phyloP scores from a whole-genome alignment of 345 rosid species.

The Murraya koenigii region DNA sequence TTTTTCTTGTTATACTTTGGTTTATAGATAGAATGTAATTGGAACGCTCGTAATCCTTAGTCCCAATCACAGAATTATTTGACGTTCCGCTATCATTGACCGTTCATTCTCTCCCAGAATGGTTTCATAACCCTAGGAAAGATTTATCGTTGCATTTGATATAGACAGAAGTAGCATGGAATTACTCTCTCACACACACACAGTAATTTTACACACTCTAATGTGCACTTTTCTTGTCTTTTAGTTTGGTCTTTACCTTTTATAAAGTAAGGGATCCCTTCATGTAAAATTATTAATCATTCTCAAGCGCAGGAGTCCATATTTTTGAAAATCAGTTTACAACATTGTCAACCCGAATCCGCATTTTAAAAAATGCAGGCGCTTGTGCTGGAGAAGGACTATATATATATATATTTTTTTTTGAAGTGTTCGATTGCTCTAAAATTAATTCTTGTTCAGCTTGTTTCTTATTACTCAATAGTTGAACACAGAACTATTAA shows the following conservation, averaged over 20 bases:
- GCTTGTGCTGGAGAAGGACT: too few relatives aligned
- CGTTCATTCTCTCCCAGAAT: background rate
- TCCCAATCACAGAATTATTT: background rate
- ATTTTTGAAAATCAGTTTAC: too few relatives aligned
- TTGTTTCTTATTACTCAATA: background rate
- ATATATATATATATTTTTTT: too few relatives aligned
- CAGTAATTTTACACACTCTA: too few relatives aligned
- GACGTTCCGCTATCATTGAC: background rate
- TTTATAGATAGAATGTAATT: background rate
- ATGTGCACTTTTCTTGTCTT: too few relatives aligned
- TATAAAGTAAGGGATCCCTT: too few relatives aligned
- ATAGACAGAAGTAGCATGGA: background rate
- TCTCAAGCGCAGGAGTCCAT: too few relatives aligned
- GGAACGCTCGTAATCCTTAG: background rate
- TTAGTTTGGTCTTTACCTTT: too few relatives aligned
- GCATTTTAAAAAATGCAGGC: too few relatives aligned
- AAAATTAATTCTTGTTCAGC: background rate
- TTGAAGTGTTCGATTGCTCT: background rate
- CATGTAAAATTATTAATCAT: too few relatives aligned
- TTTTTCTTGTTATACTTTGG: background rate
- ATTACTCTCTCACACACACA: background rate
- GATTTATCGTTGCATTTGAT: background rate
- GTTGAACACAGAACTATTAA: background rate
- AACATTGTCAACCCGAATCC: too few relatives aligned
- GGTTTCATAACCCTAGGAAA: background rate